Evolutionary conservation across 192 early-diverging fungal species (phyloP).

Genomic region (Dimargaris xerosporica): DNA sequence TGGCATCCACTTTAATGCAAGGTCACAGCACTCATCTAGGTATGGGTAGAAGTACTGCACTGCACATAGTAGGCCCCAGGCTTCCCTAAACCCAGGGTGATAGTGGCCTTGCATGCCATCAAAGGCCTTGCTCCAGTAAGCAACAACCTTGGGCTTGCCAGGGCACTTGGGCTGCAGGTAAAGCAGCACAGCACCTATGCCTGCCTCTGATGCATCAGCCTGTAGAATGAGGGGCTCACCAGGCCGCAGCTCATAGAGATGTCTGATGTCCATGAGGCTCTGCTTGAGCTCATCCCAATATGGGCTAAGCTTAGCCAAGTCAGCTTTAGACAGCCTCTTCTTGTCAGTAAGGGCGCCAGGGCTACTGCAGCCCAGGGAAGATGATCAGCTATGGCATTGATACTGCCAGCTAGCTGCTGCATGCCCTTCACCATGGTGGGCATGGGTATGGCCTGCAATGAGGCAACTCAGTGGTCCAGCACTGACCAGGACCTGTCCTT

Average conservation of each 20-base stretch:
- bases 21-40: slow-evolving; percentile 15
- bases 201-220: slow-evolving; percentile 14
- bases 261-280: slow-evolving; percentile 7
- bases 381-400: slow-evolving; percentile 16
- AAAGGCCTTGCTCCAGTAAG: slow-evolving; percentile 15
- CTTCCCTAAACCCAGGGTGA: slow-evolving; percentile 16
- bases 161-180: neutral
- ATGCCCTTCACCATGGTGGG: slow-evolving; percentile 10
- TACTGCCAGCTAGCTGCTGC: slow-evolving; percentile 12
- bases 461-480: slow-evolving; percentile 12
- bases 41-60: slow-evolving; percentile 17
- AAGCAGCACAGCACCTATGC: slow-evolving; percentile 15
- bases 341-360: slow-evolving; percentile 15
- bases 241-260: slow-evolving; percentile 14
- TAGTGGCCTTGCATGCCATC: slow-evolving; percentile 11
- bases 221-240: slow-evolving; percentile 14
- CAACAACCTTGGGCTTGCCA: slow-evolving; percentile 11
- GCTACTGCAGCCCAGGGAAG: slow-evolving; percentile 12
- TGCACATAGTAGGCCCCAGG: slow-evolving; percentile 10
- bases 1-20: slow-evolving; percentile 16
- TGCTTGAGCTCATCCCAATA: neutral
- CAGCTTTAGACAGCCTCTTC: neutral
- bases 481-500: slow-evolving; percentile 8
- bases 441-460: slow-evolving; percentile 10
- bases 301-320: neutral